Evolutionary conservation across 163 green algal species (phyloP), one percentile per base, ranked within the genome.

Genomic region (Scenedesmus sp.): DNA sequence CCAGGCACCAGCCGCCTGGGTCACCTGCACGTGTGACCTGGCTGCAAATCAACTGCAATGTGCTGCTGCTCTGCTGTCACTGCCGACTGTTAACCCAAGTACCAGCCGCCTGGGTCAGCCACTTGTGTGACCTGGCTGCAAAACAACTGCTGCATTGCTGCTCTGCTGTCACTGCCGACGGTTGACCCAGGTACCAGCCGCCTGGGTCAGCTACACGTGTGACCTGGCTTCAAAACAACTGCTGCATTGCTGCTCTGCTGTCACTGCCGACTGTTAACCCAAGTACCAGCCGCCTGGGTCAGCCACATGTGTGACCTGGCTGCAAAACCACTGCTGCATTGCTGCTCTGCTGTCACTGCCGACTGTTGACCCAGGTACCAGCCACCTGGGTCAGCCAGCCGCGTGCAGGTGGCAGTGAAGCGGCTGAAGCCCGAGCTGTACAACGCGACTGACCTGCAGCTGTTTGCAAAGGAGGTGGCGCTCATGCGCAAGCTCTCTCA

Each of bases 401-500:
- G 60, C 74, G 16, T 26, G 7, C 62, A 64, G 70, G 90, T 93
- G 3, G 90, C 90, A 13, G 90, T 93, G 26, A 93, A 93, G 90
- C 79, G 79, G 16, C 52, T 93, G 26, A 90, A 93, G 46, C 54
- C 23, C 0, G 84, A 93, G 74, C 59, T 93, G 2, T 91, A 79
- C n/a, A 88, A 83, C 6, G 13, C 9, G 13, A 56, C 59, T 18
- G 90, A 93, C 8, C 64, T 91, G 59, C 34, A 83, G 52, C 74
- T 91, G 59, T 93, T 93, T 77, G 15, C 26, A 10, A 9, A 82
- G 52, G 90, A 93, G 64, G 66, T 89, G 20, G 82, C 66, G 56
- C 89, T 92, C 66, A 93, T 93, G 84, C 76, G 77, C 23, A 90
- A 91, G 84, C 90, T 93, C 9, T 73, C 20, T 9, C 89, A 92